Evolutionary conservation across 2,329 filamentous ascomycete species (phyloP).

Genomic region (Phyllosticta citriasiana): DNA sequence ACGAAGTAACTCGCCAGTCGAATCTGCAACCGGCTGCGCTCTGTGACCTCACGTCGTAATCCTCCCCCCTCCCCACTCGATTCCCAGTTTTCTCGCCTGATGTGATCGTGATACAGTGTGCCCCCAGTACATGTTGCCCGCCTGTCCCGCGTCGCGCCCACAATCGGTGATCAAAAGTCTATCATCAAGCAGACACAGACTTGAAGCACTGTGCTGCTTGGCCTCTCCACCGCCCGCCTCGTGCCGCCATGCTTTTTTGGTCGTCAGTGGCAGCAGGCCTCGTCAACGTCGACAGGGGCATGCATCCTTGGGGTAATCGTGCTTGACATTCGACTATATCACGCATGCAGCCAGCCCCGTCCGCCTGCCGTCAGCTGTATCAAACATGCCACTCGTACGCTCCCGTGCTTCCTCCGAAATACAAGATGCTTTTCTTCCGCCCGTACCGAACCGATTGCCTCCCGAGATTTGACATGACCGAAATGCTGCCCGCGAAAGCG

Average conservation of each 20-base stretch:
- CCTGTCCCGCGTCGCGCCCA: background rate
- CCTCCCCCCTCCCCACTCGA: background rate
- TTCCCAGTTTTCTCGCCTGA: background rate
- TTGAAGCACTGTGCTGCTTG: background rate
- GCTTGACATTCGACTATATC: background rate
- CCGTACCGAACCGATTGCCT: background rate
- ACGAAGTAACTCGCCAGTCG: background rate
- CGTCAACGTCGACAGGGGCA: background rate
- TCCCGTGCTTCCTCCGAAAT: background rate
- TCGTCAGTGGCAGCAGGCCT: no score
- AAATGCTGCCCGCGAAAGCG: slow-evolving; percentile 9
- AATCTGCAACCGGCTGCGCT: background rate
- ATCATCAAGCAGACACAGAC: background rate
- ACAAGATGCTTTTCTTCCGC: background rate
- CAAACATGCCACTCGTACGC: background rate
- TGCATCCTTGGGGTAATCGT: background rate
- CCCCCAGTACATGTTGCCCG: background rate
- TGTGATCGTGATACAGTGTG: background rate
- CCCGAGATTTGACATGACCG: slow-evolving; percentile 6
- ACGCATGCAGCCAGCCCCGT: background rate
- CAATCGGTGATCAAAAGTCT: background rate
- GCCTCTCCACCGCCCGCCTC: background rate
- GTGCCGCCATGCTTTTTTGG: background rate
- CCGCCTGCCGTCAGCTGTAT: background rate
- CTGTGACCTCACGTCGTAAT: background rate